Evolutionary conservation across 208 protist genomes (phyloP), one percentile per base, ranked within the genome.

Genomic region (Tritrichomonas foetus): DNA sequence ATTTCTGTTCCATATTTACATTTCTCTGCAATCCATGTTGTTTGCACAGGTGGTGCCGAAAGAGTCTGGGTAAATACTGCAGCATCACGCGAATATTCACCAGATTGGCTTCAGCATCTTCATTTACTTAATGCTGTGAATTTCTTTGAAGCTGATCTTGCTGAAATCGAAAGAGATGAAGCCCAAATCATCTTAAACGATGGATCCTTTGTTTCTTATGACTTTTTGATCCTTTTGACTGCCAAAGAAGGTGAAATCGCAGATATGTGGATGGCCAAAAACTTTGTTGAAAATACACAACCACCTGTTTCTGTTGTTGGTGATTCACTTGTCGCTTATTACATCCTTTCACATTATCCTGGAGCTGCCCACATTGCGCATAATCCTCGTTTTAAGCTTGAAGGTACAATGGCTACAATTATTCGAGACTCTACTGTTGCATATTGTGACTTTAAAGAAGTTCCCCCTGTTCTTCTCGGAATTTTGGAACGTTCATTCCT

Each of bases 241-340:
- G 78, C 78, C 9, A 89, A 89, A 49, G 41, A 89, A 50, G 78
- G 78, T 39, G 78, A 89, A 36, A 89, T 47, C 8, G 78, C 78
- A 39, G 78, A 89, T 89, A 89, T 89, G 78, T 89, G 78, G 78
- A 89, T 89, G 78, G 78, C 78, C 27, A 89, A 89, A 49, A 89
- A 57, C 3, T 89, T 89, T 47, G 44, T 44, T 47, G 78, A 89
- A 49, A 89, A 16, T n/a, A 89, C 44, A 5, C 44, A 53, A 47
- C 78, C 78, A 0, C 78, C 78, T 30, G 78, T 89, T 8, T 57
- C 78, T 39, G 78, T 89, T 57, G 41, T 57, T 20, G 78, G 78
- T 57, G 78, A 89, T 30, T 89, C 78, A 25, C 16, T 89, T 0
- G 78, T 89, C 16, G 78, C 78, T 8, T 89, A 89, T 16, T 89